A percentile compares a stretch with the other conserved stretches of the same genome.
Evolutionary conservation across 2,329 filamentous ascomycete genomes (phyloP).

Genomic region (Stachybotrys echinatus): DNA sequence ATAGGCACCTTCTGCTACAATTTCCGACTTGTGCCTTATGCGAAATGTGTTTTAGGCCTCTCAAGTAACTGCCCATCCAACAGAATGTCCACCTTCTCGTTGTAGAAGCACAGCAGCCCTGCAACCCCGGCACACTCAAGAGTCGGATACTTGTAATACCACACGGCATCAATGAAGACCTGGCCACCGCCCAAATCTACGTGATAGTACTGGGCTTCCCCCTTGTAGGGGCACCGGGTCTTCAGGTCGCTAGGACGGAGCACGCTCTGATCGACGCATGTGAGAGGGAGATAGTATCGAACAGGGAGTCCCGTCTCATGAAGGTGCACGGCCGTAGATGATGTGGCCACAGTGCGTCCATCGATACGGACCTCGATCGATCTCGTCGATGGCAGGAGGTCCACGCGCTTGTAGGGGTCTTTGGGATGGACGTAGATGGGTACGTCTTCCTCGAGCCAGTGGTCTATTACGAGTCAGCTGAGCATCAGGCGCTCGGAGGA

Average conservation of each 20-base stretch:
- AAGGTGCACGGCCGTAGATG: slow-evolving; percentile 44
- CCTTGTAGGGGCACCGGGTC: slow-evolving; percentile 65
- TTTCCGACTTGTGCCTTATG: too few relatives aligned
- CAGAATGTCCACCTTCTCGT: slow-evolving; percentile 61
- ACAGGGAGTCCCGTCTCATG: slow-evolving; percentile 55
- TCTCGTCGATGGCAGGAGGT: slow-evolving; percentile 45
- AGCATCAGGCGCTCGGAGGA: too few relatives aligned
- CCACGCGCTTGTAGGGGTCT: slow-evolving; percentile 61
- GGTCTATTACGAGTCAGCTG: slow-evolving; percentile 18
- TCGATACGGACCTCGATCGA: not conserved
- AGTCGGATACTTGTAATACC: slow-evolving; percentile 57
- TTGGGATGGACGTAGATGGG: slow-evolving; percentile 59
- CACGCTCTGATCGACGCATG: slow-evolving; percentile 37
- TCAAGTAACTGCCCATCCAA: slow-evolving; percentile 41
- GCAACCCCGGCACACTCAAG: slow-evolving; percentile 50
- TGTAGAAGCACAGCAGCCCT: slow-evolving; percentile 59
- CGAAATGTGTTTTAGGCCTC: slow-evolving; percentile 21
- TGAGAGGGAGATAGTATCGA: slow-evolving; percentile 54
- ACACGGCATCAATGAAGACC: slow-evolving; percentile 46
- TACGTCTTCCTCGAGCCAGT: slow-evolving; percentile 50
- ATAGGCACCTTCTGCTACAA: too few relatives aligned
- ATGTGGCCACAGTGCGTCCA: slow-evolving; percentile 6
- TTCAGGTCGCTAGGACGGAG: slow-evolving; percentile 44
- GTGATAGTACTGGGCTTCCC: slow-evolving; percentile 57
- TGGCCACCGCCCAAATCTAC: slow-evolving; percentile 38